These are phyloP conservation scores for Colletotrichum sidae DNA, from an alignment of 2,329 filamentous ascomycete genomes.

Conservation along the genomic window DNA sequence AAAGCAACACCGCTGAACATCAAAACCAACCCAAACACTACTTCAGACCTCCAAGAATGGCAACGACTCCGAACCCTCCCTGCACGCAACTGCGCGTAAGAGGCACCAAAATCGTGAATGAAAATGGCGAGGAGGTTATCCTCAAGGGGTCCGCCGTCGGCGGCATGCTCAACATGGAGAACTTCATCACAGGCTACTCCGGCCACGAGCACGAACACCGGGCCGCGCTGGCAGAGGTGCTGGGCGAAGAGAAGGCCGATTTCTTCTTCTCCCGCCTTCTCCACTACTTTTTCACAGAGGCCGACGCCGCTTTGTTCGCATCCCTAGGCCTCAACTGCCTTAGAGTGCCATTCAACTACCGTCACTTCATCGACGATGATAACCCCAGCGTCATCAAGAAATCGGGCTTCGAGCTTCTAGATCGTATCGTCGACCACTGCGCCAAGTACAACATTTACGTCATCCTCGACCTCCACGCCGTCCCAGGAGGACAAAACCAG, in stretches of 20 bases:
- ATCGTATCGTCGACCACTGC: conserved; percentile 60
- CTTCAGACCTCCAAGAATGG: conserved; percentile 6
- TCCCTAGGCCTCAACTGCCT: conserved; percentile 68
- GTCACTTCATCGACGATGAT: conserved; percentile 65
- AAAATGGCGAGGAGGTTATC: conserved; percentile 56
- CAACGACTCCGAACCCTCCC: conserved; percentile 23
- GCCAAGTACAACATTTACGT: conserved; percentile 55
- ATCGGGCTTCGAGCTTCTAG: conserved; percentile 60
- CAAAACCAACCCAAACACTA: not conserved
- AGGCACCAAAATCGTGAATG: conserved; percentile 55
- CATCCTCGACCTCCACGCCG: conserved; percentile 58
- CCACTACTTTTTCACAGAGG: conserved; percentile 69
- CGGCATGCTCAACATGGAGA: conserved; percentile 62
- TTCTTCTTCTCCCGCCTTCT: conserved; percentile 70
- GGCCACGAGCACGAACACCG: conserved; percentile 70
- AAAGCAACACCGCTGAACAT: not conserved
- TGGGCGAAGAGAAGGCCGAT: conserved; percentile 67
- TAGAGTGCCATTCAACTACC: conserved; percentile 71
- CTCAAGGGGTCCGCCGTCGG: conserved; percentile 51
- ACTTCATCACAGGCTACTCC: conserved; percentile 73
- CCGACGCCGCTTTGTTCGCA: conserved; percentile 68
- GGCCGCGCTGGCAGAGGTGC: conserved; percentile 61
- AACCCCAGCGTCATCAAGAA: conserved; percentile 60
- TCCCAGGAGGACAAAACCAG: conserved; percentile 59
- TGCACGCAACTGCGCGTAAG: conserved; percentile 46